Conservation (phyloP, 495 filamentous ascomycete species). For the Aspergillus wentii region DNA sequence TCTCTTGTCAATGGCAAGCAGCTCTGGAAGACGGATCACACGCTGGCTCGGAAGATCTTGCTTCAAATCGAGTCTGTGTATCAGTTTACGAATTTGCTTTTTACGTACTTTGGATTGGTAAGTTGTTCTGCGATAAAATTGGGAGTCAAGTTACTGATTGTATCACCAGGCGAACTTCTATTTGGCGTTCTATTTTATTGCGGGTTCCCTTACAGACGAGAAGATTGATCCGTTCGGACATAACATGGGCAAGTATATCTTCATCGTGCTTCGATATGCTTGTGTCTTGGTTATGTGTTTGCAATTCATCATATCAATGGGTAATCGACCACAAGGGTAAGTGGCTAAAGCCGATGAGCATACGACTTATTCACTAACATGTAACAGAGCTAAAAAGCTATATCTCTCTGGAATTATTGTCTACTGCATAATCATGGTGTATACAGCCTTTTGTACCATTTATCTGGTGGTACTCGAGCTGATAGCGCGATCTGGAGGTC, state of each 20-base stretch:
- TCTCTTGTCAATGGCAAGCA: slow-evolving; percentile 92
- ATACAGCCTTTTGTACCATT: slow-evolving; percentile 81
- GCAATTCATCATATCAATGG: slow-evolving; percentile 97
- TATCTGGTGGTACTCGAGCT: slow-evolving; percentile 85
- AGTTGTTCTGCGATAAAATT: slow-evolving; percentile 8
- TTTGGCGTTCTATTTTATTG: slow-evolving; percentile 97
- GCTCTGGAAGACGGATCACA: slow-evolving; percentile 93
- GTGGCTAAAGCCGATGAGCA: slow-evolving; percentile 4
- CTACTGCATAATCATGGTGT: slow-evolving; percentile 91
- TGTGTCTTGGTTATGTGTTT: slow-evolving; percentile 84
- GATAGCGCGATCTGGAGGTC: slow-evolving; percentile 40
- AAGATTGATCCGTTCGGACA: slow-evolving; percentile 86
- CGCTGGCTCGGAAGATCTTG: slow-evolving; percentile 78
- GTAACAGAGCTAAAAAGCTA: slow-evolving; percentile 69
- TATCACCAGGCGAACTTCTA: slow-evolving; percentile 82
- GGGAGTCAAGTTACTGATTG: slow-evolving; percentile 1
- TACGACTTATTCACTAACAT: slow-evolving; percentile 2
- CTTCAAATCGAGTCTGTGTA: slow-evolving; percentile 96
- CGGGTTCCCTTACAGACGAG: slow-evolving; percentile 81
- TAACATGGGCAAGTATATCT: slow-evolving; percentile 77
- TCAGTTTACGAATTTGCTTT: slow-evolving; percentile 82
- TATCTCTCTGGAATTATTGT: slow-evolving; percentile 83
- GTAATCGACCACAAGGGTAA: slow-evolving; percentile 92
- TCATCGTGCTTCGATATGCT: slow-evolving; percentile 77
- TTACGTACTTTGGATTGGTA: slow-evolving; percentile 94